A percentile compares a stretch with the other conserved stretches of the same genome.
Evolutionary conservation across 345 rosid genomes (phyloP).

Genomic region (Hibiscus syriacus): DNA sequence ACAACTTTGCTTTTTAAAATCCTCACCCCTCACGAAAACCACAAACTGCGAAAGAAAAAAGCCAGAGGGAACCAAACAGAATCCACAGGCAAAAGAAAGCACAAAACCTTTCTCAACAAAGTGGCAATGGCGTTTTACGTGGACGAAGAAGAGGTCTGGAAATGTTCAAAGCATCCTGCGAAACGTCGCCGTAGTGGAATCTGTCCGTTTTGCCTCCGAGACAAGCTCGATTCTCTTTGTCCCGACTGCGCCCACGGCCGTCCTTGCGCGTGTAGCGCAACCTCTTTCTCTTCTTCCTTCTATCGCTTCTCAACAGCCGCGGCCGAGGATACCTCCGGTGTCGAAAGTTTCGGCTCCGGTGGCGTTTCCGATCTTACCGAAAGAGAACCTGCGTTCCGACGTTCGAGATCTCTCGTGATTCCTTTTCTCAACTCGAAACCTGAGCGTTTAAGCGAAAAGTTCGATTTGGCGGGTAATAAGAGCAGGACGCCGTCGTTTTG

Average conservation of each 20-base stretch:
- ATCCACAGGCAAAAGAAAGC: neutral
- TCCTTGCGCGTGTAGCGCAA: conserved; percentile 61
- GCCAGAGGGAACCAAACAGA: neutral
- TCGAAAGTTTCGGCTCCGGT: conserved; percentile 37
- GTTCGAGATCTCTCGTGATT: conserved; percentile 70
- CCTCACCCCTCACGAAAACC: conserved; percentile 9
- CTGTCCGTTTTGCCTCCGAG: conserved; percentile 89
- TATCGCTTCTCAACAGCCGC: conserved; percentile 32
- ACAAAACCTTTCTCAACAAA: neutral
- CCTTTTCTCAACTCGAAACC: conserved; percentile 50
- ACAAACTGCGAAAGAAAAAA: neutral
- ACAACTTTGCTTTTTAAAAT: conserved; percentile 11
- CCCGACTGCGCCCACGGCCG: conserved; percentile 76
- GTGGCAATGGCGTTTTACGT: conserved; percentile 25
- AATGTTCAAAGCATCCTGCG: conserved; percentile 62
- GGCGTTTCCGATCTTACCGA: conserved; percentile 48
- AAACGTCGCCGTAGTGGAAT: no score
- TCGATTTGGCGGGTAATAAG: neutral
- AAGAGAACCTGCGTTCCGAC: conserved; percentile 62
- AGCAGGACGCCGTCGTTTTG: conserved; percentile 43
- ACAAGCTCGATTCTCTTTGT: conserved; percentile 68
- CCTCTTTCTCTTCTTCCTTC: conserved; percentile 31
- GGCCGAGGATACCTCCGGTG: conserved; percentile 11
- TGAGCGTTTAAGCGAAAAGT: conserved; percentile 16
- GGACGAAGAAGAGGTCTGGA: conserved; percentile 67